These are phyloP conservation scores for Bodo saltans DNA, from an alignment of 78 protist genomes.

Conservation along the genomic window DNA sequence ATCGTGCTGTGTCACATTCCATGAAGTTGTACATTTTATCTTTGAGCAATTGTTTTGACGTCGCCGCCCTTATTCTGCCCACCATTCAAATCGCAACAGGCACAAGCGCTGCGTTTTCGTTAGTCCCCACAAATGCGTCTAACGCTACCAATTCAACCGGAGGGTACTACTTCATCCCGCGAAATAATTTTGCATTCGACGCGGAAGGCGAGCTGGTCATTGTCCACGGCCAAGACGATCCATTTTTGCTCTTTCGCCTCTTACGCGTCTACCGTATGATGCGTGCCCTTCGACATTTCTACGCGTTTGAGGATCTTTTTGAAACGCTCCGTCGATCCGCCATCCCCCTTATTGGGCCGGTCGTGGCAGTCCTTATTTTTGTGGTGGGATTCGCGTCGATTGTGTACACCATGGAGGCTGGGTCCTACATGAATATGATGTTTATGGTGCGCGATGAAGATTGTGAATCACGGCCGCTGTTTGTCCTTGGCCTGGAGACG, in stretches of 20 bases:
- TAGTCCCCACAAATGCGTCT: too few relatives aligned
- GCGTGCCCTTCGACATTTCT: background rate
- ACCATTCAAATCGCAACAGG: background rate
- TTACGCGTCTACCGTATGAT: background rate
- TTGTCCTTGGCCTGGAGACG: background rate
- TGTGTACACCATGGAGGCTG: background rate
- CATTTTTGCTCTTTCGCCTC: too few relatives aligned
- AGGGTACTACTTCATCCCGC: too few relatives aligned
- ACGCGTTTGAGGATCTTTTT: background rate
- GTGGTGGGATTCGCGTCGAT: background rate
- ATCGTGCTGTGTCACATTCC: background rate
- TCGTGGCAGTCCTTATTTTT: background rate
- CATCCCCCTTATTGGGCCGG: background rate
- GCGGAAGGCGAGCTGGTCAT: too few relatives aligned
- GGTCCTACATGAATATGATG: background rate
- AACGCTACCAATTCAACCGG: too few relatives aligned
- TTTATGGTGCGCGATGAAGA: background rate
- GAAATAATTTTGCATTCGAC: too few relatives aligned
- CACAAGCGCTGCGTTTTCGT: background rate
- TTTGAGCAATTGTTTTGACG: background rate
- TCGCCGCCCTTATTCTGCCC: background rate
- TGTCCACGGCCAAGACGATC: too few relatives aligned
- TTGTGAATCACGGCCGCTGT: background rate
- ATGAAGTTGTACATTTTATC: background rate
- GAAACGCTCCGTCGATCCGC: background rate